Percentiles rank a stretch among this genome's conserved stretches.
Conservation (phyloP, 139 green algal species). For the Tetraselmis chui region DNA sequence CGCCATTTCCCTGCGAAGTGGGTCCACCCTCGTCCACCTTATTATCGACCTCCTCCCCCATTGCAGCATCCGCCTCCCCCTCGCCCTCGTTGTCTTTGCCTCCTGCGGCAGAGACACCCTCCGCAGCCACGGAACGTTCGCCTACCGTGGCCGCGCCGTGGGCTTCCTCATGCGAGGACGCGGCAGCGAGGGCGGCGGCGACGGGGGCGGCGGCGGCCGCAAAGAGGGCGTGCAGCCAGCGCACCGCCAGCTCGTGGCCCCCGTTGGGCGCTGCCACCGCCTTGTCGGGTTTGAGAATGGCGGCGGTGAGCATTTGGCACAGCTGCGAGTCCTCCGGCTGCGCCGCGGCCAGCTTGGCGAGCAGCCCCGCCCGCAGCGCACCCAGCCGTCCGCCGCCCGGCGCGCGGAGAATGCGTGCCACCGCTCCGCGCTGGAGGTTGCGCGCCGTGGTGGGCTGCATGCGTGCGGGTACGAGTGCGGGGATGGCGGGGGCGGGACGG, state of each 20-base stretch:
- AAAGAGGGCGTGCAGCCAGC: constrained; percentile 42
- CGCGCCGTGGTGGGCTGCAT: constrained; percentile 19
- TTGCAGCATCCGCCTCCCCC: neutral
- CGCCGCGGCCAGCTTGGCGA: constrained; percentile 32
- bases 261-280: constrained; percentile 24
- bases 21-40: neutral
- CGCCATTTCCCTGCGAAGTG: neutral
- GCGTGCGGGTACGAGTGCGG: constrained; percentile 13
- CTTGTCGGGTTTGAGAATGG: no score
- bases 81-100: no score
- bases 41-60: neutral
- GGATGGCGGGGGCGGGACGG: neutral
- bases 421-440: constrained; percentile 31
- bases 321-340: constrained; percentile 16
- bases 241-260: constrained; percentile 28
- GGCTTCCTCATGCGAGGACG: neutral
- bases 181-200: constrained; percentile 5
- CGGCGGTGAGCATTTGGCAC: constrained; percentile 29
- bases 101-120: no score
- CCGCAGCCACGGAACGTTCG: no score
- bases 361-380: constrained; percentile 25
- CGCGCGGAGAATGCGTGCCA: constrained; percentile 42
- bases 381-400: constrained; percentile 18
- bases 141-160: neutral
- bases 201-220: neutral